Evolutionary conservation across 257 asterid genomes (phyloP), one percentile per base, ranked within the genome.

Genomic region (Solanum medicagineum): DNA sequence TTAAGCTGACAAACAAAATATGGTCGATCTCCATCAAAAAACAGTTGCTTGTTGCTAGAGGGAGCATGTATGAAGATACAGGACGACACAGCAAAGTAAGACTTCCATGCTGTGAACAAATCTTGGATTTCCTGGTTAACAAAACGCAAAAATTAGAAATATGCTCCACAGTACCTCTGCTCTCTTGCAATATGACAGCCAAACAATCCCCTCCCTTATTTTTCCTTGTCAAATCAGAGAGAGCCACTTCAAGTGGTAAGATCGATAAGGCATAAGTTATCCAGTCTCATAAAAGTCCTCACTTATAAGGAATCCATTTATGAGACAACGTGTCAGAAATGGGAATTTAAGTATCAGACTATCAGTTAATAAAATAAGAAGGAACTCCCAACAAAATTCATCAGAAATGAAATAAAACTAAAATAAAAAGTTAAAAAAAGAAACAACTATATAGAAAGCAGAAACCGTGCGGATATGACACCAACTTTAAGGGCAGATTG

Each of bases 21-120:
- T 65, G 98, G 93, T 83, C 84, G 92, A 40, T 92, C 97, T 80
- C 99, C 99, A 57, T 95, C 97, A 83, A 91, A 96, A 84, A 96
- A 85, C 57, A 96, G 95, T 84, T 94, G 97, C 10, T 95, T 93
- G 73, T 96, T 95, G 89, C 88, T 84, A 73, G 98, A 94, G 81
- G 99, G 98, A 60, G 98, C 97, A 59, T 87, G 86, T 86, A 94
- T 86, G 84, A 95, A 96, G 71, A 96, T 85, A 88, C 95, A 88
- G 63, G 95, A 90, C 24, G 98, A 94, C 84, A 54, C 86, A 24
- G 93, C 89, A 80, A 96, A 93, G 88, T 94, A 92, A 83, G 93
- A 90, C 89, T 93, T 94, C 99, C 99, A 96, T 32, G 89, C 87
- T 44, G 93, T 86, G 87, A 96, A 93, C 75, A 96, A 83, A 63